These are phyloP conservation scores for Penicillium verhagenii DNA, from an alignment of 495 filamentous ascomycete genomes.

Conservation along the genomic window DNA sequence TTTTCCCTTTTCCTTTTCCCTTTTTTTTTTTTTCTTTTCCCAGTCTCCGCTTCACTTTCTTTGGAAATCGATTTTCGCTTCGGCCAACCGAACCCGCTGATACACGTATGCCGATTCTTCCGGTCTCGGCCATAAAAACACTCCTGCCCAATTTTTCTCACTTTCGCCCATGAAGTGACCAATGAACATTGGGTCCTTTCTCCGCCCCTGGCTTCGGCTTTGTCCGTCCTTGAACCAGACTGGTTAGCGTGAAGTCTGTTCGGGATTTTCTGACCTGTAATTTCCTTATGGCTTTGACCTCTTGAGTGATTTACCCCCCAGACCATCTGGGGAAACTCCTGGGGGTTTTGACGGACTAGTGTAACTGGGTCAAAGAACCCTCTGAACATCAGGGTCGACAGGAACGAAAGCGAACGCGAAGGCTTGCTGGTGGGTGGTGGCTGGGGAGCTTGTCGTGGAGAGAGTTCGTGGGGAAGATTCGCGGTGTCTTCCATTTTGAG, in stretches of 20 bases:
- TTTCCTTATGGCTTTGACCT: not conserved
- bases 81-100: constrained; percentile 4
- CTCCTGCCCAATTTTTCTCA: not conserved
- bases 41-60: not conserved
- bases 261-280: not conserved
- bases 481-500: not conserved
- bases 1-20: not conserved
- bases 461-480: not conserved
- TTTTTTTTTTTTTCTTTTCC: not conserved
- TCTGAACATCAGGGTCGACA: not conserved
- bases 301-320: not conserved
- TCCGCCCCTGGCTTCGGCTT: constrained; percentile 15
- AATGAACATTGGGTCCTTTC: not conserved
- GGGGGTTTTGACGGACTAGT: not conserved
- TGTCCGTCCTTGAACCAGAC: constrained; percentile 9
- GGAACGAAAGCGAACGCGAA: too few relatives aligned
- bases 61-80: not conserved
- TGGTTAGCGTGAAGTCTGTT: not conserved
- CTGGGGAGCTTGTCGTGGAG: not conserved
- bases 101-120: constrained; percentile 17
- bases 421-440: not conserved
- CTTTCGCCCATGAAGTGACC: not conserved
- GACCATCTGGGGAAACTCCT: not conserved
- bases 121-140: constrained; percentile 1
- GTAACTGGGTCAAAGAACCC: not conserved